Percentiles rank a stretch among this genome's conserved stretches.
phyloP scores from a whole-genome alignment of 768 basidiomycete genomes.

The Lepiota brunneoincarnata region DNA sequence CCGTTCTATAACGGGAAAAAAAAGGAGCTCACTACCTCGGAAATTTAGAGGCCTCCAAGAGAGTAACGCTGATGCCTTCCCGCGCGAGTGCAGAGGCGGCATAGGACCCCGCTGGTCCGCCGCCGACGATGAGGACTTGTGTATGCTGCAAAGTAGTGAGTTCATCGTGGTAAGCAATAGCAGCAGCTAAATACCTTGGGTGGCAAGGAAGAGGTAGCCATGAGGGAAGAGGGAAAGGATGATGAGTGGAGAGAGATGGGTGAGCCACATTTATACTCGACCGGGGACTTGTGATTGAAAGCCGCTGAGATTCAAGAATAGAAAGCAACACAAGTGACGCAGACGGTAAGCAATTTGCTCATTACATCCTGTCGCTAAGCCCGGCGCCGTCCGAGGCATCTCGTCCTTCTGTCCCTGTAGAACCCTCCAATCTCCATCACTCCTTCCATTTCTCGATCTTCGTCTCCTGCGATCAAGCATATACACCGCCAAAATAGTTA shows the following conservation, averaged over 20 bases:
- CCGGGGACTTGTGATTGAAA: constrained; percentile 6
- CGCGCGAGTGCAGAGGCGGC: constrained; percentile 54
- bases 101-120: constrained; percentile 57
- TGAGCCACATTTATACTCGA: constrained; percentile 7
- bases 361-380: constrained; percentile 10
- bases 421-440: constrained; percentile 12
- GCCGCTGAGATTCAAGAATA: constrained; percentile 8
- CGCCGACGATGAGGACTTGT: constrained; percentile 45
- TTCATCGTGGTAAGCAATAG: neutral
- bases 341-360: constrained; percentile 10
- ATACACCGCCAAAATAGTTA: constrained; percentile 2
- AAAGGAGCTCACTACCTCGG: constrained; percentile 34
- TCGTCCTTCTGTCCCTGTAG: constrained; percentile 9
- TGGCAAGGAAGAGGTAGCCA: constrained; percentile 29
- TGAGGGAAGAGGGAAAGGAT: constrained; percentile 20
- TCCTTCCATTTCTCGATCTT: constrained; percentile 12
- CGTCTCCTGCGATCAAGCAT: constrained; percentile 8
- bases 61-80: constrained; percentile 51
- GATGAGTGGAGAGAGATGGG: constrained; percentile 5
- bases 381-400: constrained; percentile 11
- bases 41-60: constrained; percentile 54
- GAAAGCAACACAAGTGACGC: constrained; percentile 2
- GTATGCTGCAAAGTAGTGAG: constrained; percentile 29
- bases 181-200: constrained; percentile 23
- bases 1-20: neutral